Conservation (phyloP, 2,329 filamentous ascomycete genomes). For the Penicillium thymicola region DNA sequence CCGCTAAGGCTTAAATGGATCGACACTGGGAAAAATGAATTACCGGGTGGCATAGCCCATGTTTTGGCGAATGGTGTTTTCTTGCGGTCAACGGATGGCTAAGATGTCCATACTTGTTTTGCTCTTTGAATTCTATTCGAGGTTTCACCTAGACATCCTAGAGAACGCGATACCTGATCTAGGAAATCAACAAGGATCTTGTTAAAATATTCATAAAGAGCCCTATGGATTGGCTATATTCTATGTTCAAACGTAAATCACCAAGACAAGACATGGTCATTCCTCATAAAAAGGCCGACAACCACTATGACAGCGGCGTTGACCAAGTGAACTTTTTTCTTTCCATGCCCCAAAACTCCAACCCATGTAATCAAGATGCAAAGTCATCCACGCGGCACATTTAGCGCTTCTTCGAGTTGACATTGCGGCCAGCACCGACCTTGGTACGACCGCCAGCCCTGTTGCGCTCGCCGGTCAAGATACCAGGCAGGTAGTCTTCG, state of each 20-base stretch:
- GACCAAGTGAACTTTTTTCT: constrained; percentile 17
- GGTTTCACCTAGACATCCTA: constrained; percentile 10
- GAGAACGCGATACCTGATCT: constrained; percentile 12
- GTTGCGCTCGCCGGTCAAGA: constrained; percentile 75
- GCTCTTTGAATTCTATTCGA: constrained; percentile 17
- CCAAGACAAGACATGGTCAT: constrained; percentile 17
- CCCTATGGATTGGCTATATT: constrained; percentile 12
- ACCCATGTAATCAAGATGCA: constrained; percentile 25
- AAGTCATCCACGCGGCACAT: constrained; percentile 7
- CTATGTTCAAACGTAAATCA: constrained; percentile 25
- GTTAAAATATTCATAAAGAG: constrained; percentile 11
- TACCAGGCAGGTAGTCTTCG: constrained; percentile 82
- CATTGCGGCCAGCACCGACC: constrained; percentile 79
- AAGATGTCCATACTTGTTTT: constrained; percentile 21
- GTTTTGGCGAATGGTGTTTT: constrained; percentile 42
- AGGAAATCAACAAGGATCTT: constrained; percentile 13
- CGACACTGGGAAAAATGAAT: constrained; percentile 21
- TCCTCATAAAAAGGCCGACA: constrained; percentile 16
- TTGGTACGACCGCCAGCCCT: constrained; percentile 65
- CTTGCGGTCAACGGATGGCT: constrained; percentile 28
- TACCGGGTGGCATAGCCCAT: constrained; percentile 27
- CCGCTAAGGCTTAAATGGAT: constrained; percentile 31
- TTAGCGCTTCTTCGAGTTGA: constrained; percentile 69
- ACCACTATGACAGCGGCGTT: constrained; percentile 3
- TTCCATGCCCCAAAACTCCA: constrained; percentile 23